Evolutionary conservation across 31 red algal species (phyloP), one percentile per base, ranked within the genome.

Genomic region (Porphyra umbilicalis): DNA sequence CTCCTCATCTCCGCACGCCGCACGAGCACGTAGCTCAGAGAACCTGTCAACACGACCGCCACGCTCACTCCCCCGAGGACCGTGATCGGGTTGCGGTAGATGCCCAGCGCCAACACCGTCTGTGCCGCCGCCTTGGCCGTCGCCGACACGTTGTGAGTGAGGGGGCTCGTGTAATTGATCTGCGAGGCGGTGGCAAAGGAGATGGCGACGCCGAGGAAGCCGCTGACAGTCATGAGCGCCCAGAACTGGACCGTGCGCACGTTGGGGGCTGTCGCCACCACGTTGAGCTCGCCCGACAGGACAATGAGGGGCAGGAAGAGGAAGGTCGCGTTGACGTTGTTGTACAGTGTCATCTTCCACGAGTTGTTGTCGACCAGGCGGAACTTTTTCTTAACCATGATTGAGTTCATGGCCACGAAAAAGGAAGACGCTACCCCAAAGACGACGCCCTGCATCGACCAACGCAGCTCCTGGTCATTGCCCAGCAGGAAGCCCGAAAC

Each of bases 121-220:
- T 99, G 97, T 8, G 93, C 97, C 38, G 97, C 97, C 9, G 97
- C 97, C 85, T 99, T 99, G 35, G 97, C 97, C 35, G 97, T 99
- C 30, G 90, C 92, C 16, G 97, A 99, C 33, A 99, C 91, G 79
- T 99, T 99, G 80, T 99, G 97, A 10, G 93, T 93, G 76, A 99
- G 89, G 33, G 96, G 97, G 79, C 90, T 93, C 20, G 97, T 99
- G 83, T 87, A 95, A 77, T 99, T 99, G 88, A 99, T 99, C 83
- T 99, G 97, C 0, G 90, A 84, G 33, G 93, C 97, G 29, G 92
- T 88, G 14, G 93, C 97, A 78, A 99, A 95, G 76, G 87, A 90
- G 44, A 99, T 99, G 75, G 87, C 90, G 75, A 99, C 89, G 30
- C 97, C 93, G 77, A 99, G 86, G n/a, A 91, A 75, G 74, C 97